phyloP scores from a whole-genome alignment of 306 rosid genomes.

The Trichosanthes truncata region DNA sequence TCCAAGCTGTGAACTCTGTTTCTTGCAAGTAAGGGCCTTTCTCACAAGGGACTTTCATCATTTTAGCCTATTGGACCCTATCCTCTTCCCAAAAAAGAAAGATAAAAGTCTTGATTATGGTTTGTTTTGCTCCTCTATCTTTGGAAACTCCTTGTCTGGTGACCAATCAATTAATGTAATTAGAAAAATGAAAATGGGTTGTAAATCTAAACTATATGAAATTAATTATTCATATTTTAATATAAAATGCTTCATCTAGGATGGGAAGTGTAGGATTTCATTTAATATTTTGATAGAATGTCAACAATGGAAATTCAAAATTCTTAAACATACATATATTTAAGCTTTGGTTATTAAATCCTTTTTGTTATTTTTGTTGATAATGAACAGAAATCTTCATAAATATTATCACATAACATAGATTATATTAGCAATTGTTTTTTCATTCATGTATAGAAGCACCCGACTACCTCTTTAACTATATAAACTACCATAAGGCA shows the following conservation, averaged over 20 bases:
- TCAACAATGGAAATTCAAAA: neutral
- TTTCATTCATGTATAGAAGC: neutral
- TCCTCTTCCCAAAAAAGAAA: neutral
- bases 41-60: neutral
- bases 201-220: neutral
- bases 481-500: neutral
- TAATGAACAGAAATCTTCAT: neutral
- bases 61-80: neutral
- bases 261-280: neutral
- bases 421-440: neutral
- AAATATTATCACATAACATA: neutral
- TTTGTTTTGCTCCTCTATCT: neutral
- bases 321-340: neutral
- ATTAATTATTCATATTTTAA: neutral
- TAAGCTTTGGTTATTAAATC: neutral
- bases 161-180: neutral
- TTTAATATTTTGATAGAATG: neutral
- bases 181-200: neutral
- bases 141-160: neutral
- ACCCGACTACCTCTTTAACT: neutral
- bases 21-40: slow-evolving; percentile 2
- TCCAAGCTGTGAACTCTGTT: slow-evolving; percentile 4
- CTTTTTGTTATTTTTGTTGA: neutral
- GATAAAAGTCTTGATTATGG: neutral
- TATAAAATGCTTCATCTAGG: neutral